Percentiles rank a stretch among this genome's conserved stretches.
phyloP scores from a whole-genome alignment of 768 basidiomycete species.

The Lenzites betulinus region DNA sequence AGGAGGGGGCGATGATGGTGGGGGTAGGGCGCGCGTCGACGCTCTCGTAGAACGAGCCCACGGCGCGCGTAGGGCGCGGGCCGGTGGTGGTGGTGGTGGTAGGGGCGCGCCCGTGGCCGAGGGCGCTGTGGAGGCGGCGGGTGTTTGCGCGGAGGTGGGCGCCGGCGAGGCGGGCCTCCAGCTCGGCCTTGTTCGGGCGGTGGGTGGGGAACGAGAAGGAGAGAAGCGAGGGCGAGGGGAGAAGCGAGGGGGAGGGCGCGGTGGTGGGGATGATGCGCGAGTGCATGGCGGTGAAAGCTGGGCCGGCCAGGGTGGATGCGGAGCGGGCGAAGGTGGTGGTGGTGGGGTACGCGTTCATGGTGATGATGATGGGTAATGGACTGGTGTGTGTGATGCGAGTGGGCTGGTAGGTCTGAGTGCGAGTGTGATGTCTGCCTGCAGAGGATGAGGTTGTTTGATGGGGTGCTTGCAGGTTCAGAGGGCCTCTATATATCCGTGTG shows the following conservation, averaged over 20 bases:
- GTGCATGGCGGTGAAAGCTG: slow-evolving; percentile 4
- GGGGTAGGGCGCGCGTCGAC: background rate
- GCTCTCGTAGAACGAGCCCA: background rate
- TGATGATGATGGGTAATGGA: background rate
- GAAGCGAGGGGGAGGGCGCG: slow-evolving; percentile 11
- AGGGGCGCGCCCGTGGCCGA: background rate
- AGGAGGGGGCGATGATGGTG: background rate
- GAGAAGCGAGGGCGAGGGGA: slow-evolving; percentile 1
- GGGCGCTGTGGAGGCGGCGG: slow-evolving; percentile 3
- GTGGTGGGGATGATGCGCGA: slow-evolving; percentile 1
- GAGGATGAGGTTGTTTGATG: background rate
- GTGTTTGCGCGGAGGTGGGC: slow-evolving; percentile 15
- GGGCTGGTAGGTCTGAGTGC: background rate
- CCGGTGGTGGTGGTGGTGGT: background rate
- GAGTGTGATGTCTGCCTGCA: background rate
- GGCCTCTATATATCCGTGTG: slow-evolving; percentile 1
- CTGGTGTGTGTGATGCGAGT: background rate
- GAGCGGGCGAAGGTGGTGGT: slow-evolving; percentile 1
- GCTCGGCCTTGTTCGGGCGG: slow-evolving; percentile 23
- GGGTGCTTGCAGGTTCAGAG: background rate
- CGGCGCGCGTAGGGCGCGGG: slow-evolving; percentile 1
- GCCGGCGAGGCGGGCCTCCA: slow-evolving; percentile 14
- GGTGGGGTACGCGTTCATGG: slow-evolving; percentile 10
- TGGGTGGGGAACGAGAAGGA: background rate
- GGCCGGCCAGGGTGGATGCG: slow-evolving; percentile 15